A percentile compares a stretch with the other conserved stretches of the same genome.
Conservation (phyloP, 495 filamentous ascomycete genomes). For the Thozetella sp. region DNA sequence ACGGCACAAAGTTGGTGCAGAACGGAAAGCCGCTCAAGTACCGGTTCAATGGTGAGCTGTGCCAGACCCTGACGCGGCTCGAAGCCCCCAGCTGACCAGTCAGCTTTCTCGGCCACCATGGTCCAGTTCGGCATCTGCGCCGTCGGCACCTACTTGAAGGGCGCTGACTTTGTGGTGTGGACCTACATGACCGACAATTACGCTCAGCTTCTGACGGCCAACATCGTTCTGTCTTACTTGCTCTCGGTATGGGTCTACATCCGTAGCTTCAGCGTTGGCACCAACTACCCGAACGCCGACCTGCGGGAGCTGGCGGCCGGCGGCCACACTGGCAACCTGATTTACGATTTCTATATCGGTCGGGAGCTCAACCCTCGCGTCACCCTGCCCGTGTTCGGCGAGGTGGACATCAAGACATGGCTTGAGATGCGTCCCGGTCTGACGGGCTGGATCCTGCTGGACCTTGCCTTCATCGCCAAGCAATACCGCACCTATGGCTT, state of each 20-base stretch:
- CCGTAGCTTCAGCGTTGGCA: constrained; percentile 77
- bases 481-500: constrained; percentile 85
- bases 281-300: constrained; percentile 55
- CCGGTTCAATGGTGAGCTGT: constrained; percentile 76
- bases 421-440: constrained; percentile 91
- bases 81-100: constrained; percentile 8
- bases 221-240: constrained; percentile 70
- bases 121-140: constrained; percentile 68
- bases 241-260: constrained; percentile 78
- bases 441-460: constrained; percentile 87
- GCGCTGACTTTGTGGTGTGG: constrained; percentile 85
- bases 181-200: constrained; percentile 93
- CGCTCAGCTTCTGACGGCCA: constrained; percentile 79
- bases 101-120: constrained; percentile 76
- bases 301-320: constrained; percentile 79
- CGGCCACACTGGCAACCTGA: constrained; percentile 78
- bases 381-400: constrained; percentile 73
- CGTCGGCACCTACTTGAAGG: constrained; percentile 74
- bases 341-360: constrained; percentile 98
- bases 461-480: constrained; percentile 82
- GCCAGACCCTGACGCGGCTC: not conserved
- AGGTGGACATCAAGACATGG: constrained; percentile 88
- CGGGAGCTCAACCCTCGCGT: constrained; percentile 94
- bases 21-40: constrained; percentile 81
- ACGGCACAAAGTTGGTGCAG: constrained; percentile 66